phyloP scores from a whole-genome alignment of 1,139 yeast species.

The Geotrichum australiense region DNA sequence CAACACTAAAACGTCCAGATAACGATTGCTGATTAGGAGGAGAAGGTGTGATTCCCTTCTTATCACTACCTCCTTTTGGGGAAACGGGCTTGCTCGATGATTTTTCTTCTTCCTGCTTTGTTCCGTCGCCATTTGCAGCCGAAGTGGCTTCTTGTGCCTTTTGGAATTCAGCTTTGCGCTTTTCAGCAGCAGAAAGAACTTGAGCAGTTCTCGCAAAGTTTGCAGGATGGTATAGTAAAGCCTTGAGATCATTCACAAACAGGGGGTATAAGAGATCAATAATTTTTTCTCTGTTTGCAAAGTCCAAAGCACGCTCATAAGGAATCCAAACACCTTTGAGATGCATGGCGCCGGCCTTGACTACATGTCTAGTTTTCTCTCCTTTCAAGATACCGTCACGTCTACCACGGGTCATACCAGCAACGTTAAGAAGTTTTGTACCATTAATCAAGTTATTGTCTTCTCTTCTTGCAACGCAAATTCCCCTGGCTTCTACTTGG shows the following conservation, averaged over 20 bases:
- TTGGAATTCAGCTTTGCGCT: slow-evolving; percentile 22
- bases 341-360: slow-evolving; percentile 95
- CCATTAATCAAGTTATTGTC: slow-evolving; percentile 93
- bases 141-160: slow-evolving; percentile 11
- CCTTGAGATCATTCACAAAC: slow-evolving; percentile 78
- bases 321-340: slow-evolving; percentile 98
- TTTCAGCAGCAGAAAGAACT: slow-evolving; percentile 20
- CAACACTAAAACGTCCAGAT: slow-evolving; percentile 14
- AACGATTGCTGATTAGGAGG: slow-evolving; percentile 13
- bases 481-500: slow-evolving; percentile 91
- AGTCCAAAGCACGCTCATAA: slow-evolving; percentile 82
- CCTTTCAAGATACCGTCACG: slow-evolving; percentile 87
- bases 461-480: slow-evolving; percentile 85
- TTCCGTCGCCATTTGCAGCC: not conserved
- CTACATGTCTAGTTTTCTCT: slow-evolving; percentile 85
- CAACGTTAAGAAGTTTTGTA: slow-evolving; percentile 83
- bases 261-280: slow-evolving; percentile 80
- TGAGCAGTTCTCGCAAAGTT: slow-evolving; percentile 24
- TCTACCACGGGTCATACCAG: slow-evolving; percentile 93
- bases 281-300: slow-evolving; percentile 87
- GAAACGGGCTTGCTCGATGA: slow-evolving; percentile 5
- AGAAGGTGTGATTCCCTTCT: slow-evolving; percentile 1
- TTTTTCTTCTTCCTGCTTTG: not conserved
- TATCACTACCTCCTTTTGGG: slow-evolving; percentile 11
- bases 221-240: slow-evolving; percentile 43